Evolutionary conservation across 768 basidiomycete species (phyloP).

Genomic region (Arthromyces matolae): DNA sequence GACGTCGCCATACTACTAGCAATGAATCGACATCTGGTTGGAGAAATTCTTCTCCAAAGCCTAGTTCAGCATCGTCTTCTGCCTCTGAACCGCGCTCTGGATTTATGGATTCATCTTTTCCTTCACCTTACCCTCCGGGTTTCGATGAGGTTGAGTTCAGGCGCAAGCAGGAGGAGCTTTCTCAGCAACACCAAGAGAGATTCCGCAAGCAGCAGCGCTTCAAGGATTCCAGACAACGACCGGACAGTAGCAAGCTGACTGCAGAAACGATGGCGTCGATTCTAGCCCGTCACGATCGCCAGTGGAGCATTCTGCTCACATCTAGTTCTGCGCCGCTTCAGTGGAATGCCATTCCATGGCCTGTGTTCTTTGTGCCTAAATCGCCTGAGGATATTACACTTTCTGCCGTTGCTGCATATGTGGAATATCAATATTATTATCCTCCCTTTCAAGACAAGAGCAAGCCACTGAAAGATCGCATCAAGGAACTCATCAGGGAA

Average conservation of each 20-base stretch:
- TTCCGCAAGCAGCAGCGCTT: conserved; percentile 63
- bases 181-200: conserved; percentile 61
- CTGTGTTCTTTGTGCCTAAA: conserved; percentile 54
- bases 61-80: conserved; percentile 23
- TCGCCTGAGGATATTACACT: conserved; percentile 60
- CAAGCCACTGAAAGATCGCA: conserved; percentile 60
- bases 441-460: conserved; percentile 50
- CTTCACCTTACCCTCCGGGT: conserved; percentile 16
- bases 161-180: conserved; percentile 60
- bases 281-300: conserved; percentile 59
- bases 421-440: conserved; percentile 53
- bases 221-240: conserved; percentile 52
- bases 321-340: conserved; percentile 38
- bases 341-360: conserved; percentile 77
- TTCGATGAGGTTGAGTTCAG: conserved; percentile 53
- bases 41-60: conserved; percentile 20
- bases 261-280: conserved; percentile 55
- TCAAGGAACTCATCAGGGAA: conserved; percentile 68
- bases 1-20: conserved; percentile 31
- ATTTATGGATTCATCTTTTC: conserved; percentile 31
- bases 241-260: conserved; percentile 44
- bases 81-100: conserved; percentile 23
- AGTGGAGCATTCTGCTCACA: conserved; percentile 48
- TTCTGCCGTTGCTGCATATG: conserved; percentile 53
- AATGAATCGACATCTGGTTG: conserved; percentile 26